Evolutionary conservation across 192 early-diverging fungal genomes (phyloP).

Genomic region (Umbelopsis vinacea): DNA sequence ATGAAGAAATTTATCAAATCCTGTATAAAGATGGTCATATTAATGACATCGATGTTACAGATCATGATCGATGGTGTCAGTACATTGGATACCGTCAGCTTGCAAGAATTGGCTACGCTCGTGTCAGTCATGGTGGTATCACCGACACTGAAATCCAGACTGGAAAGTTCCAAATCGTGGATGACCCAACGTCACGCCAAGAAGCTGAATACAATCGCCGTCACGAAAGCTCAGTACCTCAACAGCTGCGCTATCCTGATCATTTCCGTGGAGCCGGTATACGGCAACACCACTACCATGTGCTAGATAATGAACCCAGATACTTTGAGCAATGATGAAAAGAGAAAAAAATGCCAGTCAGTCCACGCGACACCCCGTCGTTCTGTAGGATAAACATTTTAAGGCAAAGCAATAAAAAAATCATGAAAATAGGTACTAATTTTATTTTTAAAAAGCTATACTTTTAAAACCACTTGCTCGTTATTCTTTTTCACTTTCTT

Average conservation of each 20-base stretch:
- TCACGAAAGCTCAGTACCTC: constrained; percentile 54
- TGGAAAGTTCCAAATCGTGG: constrained; percentile 72
- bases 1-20: constrained; percentile 62
- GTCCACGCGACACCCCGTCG: not conserved
- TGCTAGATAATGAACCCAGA: constrained; percentile 71
- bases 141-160: constrained; percentile 86
- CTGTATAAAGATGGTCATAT: constrained; percentile 70
- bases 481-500: constrained; percentile 2
- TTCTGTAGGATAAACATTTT: not conserved
- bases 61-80: constrained; percentile 84
- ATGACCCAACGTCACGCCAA: constrained; percentile 44
- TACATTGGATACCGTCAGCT: constrained; percentile 82
- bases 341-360: no score
- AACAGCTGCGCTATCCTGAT: constrained; percentile 64
- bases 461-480: not conserved
- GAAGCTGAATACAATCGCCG: constrained; percentile 63
- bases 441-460: constrained; percentile 19
- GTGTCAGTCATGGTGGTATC: constrained; percentile 77
- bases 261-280: constrained; percentile 72
- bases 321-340: constrained; percentile 54
- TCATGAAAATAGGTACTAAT: constrained; percentile 9
- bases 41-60: constrained; percentile 76
- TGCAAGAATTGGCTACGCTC: constrained; percentile 74
- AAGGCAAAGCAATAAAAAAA: not conserved
- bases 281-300: constrained; percentile 78